Evolutionary conservation across 2,329 filamentous ascomycete species (phyloP).

Genomic region (Talaromyces rugulosus): DNA sequence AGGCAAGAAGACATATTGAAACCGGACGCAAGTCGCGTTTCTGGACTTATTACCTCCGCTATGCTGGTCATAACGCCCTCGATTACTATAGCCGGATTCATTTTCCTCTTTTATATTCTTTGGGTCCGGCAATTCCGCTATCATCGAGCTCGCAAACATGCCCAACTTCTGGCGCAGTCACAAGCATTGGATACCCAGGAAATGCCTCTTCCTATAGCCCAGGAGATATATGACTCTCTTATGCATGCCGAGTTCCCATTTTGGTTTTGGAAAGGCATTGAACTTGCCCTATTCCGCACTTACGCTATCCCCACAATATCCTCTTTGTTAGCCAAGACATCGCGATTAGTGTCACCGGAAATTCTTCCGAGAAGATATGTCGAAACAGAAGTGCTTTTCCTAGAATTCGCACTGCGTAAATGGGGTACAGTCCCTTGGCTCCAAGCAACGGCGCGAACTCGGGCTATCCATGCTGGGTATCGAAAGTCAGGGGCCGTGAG

Average conservation of each 20-base stretch:
- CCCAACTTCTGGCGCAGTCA: not conserved
- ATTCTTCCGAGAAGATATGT: conserved; percentile 46
- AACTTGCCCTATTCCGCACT: conserved; percentile 59
- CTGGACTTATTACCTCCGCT: not conserved
- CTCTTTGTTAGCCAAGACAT: conserved; percentile 45
- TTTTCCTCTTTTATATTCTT: not conserved
- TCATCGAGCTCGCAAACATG: not conserved
- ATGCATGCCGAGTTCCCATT: conserved; percentile 50
- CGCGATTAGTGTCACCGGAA: conserved; percentile 41
- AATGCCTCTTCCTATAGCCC: not conserved
- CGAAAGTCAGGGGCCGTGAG: conserved; percentile 56
- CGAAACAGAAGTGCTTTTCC: conserved; percentile 49
- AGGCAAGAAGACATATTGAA: not conserved
- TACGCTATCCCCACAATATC: conserved; percentile 58
- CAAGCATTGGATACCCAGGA: not conserved
- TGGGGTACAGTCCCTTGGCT: conserved; percentile 42
- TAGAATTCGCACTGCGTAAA: conserved; percentile 44
- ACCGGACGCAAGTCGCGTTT: not conserved
- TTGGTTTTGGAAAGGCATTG: conserved; percentile 47
- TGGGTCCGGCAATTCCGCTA: not conserved
- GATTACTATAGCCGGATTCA: not conserved
- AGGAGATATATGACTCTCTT: not conserved
- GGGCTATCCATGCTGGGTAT: conserved; percentile 59
- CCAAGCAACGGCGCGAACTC: conserved; percentile 58
- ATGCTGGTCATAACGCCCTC: not conserved